Percentiles rank a stretch among this genome's conserved stretches.
phyloP scores from a whole-genome alignment of 1,139 yeast genomes.

The Hyphopichia burtonii region DNA sequence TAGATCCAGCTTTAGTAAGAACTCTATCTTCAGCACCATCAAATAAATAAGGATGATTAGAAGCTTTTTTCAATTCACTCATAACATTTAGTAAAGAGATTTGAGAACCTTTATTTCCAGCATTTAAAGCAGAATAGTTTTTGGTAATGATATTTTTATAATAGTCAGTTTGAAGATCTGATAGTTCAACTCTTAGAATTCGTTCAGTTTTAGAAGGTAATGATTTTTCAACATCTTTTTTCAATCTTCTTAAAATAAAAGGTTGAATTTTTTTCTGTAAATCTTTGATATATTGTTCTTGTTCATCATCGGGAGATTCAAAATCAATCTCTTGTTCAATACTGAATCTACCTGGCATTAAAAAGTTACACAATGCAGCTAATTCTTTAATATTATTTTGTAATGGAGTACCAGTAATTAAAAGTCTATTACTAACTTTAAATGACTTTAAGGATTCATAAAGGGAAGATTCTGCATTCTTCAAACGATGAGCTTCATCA shows the following conservation, averaged over 20 bases:
- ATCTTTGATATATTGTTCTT: slow-evolving; percentile 84
- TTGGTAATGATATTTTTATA: slow-evolving; percentile 90
- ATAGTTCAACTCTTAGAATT: slow-evolving; percentile 88
- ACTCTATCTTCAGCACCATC: slow-evolving; percentile 91
- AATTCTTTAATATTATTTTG: slow-evolving; percentile 94
- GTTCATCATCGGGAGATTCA: slow-evolving; percentile 81
- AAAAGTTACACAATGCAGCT: slow-evolving; percentile 90
- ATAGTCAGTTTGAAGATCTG: slow-evolving; percentile 93
- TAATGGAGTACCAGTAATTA: slow-evolving; percentile 97
- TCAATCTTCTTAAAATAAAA: slow-evolving; percentile 84
- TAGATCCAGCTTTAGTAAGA: slow-evolving; percentile 57
- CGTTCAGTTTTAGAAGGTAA: slow-evolving; percentile 94
- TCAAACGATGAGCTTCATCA: slow-evolving; percentile 96
- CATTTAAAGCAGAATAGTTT: slow-evolving; percentile 86
- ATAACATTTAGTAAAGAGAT: slow-evolving; percentile 85
- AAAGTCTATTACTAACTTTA: slow-evolving; percentile 76
- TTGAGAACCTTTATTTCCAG: slow-evolving; percentile 78
- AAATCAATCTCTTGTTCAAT: slow-evolving; percentile 95
- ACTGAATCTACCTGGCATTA: slow-evolving; percentile 90
- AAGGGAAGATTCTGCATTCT: slow-evolving; percentile 89
- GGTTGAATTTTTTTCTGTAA: slow-evolving; percentile 86
- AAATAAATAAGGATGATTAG: slow-evolving; percentile 93
- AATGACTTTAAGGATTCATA: slow-evolving; percentile 85
- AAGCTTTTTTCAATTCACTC: slow-evolving; percentile 95
- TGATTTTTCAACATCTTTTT: slow-evolving; percentile 96